phyloP scores from a whole-genome alignment of 768 basidiomycete species.

The Auriscalpium vulgare region DNA sequence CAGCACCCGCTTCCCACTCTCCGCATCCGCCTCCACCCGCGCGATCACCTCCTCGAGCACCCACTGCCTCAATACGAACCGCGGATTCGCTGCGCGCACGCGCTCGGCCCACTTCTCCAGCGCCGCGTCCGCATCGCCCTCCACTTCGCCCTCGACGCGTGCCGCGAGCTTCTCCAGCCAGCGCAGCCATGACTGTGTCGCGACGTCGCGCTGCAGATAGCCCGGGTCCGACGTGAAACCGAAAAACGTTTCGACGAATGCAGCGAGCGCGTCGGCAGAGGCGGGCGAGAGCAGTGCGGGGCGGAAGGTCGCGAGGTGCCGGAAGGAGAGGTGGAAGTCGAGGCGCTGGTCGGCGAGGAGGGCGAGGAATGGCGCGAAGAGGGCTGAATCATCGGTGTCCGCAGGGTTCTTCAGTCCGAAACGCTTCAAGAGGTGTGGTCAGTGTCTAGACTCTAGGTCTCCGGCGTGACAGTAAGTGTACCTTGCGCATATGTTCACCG shows the following conservation, averaged over 20 bases:
- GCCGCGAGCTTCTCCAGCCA: constrained; percentile 62
- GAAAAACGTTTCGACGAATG: constrained; percentile 40
- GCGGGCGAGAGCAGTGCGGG: constrained; percentile 24
- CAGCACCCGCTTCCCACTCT: constrained; percentile 57
- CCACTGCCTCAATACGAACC: constrained; percentile 95
- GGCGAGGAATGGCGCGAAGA: constrained; percentile 65
- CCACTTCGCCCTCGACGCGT: constrained; percentile 47
- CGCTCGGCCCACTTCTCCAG: constrained; percentile 26
- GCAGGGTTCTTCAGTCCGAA: constrained; percentile 62
- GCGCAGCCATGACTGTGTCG: constrained; percentile 41
- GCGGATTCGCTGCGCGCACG: constrained; percentile 58
- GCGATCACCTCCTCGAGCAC: constrained; percentile 87
- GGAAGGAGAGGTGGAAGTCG: constrained; percentile 88
- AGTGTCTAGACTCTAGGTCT: too few relatives aligned
- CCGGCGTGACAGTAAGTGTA: constrained; percentile 18
- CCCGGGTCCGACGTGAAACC: constrained; percentile 38
- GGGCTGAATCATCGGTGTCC: constrained; percentile 45
- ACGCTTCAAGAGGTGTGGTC: constrained; percentile 36
- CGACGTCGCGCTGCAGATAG: constrained; percentile 34
- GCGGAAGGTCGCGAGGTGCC: constrained; percentile 57
- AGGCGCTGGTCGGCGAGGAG: constrained; percentile 65
- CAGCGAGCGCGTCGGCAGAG: constrained; percentile 26
- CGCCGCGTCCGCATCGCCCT: constrained; percentile 42
- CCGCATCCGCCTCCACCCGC: constrained; percentile 58
- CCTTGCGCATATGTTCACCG: constrained; percentile 61